Percentiles rank a stretch among this genome's conserved stretches.
phyloP scores from a whole-genome alignment of 352 stramenopile genomes.

The Phytopythium boreale region DNA sequence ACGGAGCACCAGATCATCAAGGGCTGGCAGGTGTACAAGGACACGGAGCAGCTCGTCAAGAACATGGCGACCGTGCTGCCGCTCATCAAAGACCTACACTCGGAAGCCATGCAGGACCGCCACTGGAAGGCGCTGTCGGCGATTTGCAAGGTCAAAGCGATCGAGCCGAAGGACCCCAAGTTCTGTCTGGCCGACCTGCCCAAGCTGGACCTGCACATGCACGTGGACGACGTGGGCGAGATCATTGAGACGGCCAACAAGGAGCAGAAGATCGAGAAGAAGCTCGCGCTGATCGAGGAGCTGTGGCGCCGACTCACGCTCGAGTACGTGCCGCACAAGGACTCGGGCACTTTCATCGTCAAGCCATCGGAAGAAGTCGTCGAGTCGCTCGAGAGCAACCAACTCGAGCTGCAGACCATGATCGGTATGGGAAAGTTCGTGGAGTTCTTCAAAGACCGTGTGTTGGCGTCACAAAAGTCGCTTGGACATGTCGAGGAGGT shows the following conservation, averaged over 20 bases:
- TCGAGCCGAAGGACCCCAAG: slow-evolving; percentile 80
- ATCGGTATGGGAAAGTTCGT: slow-evolving; percentile 91
- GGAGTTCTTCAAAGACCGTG: slow-evolving; percentile 87
- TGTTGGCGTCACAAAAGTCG: slow-evolving; percentile 74
- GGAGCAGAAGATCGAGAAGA: slow-evolving; percentile 90
- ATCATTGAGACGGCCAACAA: slow-evolving; percentile 89
- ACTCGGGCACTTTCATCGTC: slow-evolving; percentile 82
- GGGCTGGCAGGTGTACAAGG: slow-evolving; percentile 86
- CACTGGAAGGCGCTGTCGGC: slow-evolving; percentile 91
- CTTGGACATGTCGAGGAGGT: slow-evolving; percentile 85
- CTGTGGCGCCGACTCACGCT: slow-evolving; percentile 79
- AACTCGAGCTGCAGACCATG: slow-evolving; percentile 88
- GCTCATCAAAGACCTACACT: slow-evolving; percentile 95
- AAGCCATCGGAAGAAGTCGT: slow-evolving; percentile 86
- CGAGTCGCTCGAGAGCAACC: slow-evolving; percentile 84
- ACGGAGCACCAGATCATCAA: slow-evolving; percentile 85
- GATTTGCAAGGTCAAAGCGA: slow-evolving; percentile 86
- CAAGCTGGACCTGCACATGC: slow-evolving; percentile 77
- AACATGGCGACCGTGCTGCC: slow-evolving; percentile 84
- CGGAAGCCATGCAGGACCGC: slow-evolving; percentile 91
- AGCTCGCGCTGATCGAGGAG: slow-evolving; percentile 87
- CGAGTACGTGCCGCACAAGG: slow-evolving; percentile 87
- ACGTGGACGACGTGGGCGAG: slow-evolving; percentile 85
- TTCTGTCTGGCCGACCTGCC: slow-evolving; percentile 82
- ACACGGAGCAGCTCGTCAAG: slow-evolving; percentile 84